Conservation (phyloP, 23 red algal genomes). For the Gracilaria domingensis region DNA sequence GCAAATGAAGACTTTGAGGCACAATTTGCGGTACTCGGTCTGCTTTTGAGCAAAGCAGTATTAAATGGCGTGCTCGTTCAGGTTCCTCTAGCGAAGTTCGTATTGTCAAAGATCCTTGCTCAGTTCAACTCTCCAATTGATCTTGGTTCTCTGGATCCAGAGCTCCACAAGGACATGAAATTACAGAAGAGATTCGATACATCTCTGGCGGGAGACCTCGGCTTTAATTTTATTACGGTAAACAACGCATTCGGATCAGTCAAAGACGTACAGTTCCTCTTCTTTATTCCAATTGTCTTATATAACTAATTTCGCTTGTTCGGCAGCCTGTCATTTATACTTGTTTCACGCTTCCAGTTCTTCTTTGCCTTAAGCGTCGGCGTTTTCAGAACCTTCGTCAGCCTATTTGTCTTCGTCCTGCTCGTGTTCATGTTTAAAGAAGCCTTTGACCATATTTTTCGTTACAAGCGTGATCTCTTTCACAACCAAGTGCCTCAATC, state of each 20-base stretch:
- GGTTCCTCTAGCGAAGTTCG: conserved; percentile 91
- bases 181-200: conserved; percentile 72
- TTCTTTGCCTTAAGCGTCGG: too few species aligned
- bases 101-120: conserved; percentile 84
- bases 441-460: too few species aligned
- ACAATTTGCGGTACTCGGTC: conserved; percentile 91
- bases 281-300: too few species aligned
- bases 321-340: too few species aligned
- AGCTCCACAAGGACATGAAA: conserved; percentile 91
- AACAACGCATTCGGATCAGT: conserved; percentile 87
- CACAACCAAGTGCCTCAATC: too few species aligned
- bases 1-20: conserved; percentile 67
- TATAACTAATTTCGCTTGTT: too few species aligned
- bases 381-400: too few species aligned
- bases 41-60: conserved; percentile 94
- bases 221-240: conserved; percentile 88
- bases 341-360: too few species aligned
- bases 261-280: conserved; percentile 82
- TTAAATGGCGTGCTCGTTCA: conserved; percentile 92
- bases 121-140: conserved; percentile 84
- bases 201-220: conserved; percentile 71
- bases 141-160: conserved; percentile 88
- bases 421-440: too few species aligned
- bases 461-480: too few species aligned
- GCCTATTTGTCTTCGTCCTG: too few species aligned